Evolutionary conservation across 2,329 filamentous ascomycete genomes (phyloP).

Genomic region (Curvularia verruculosa): DNA sequence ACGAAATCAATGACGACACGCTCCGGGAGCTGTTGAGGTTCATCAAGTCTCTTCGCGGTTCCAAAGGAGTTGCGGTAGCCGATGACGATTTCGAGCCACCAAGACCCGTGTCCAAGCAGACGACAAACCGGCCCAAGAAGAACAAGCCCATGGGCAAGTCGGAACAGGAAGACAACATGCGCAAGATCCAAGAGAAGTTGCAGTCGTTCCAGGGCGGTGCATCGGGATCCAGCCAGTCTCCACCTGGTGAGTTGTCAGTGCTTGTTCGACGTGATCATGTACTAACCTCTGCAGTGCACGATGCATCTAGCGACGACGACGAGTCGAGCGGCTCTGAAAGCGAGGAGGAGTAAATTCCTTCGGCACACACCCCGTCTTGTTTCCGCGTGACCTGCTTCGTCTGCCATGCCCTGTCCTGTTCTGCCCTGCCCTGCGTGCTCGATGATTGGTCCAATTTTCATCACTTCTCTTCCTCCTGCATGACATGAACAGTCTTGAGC

Average conservation of each 20-base stretch:
- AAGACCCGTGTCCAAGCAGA: slow-evolving; percentile 44
- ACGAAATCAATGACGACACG: slow-evolving; percentile 61
- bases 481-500: slow-evolving; percentile 15
- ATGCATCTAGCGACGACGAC: slow-evolving; percentile 58
- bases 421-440: slow-evolving; percentile 8
- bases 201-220: slow-evolving; percentile 47
- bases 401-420: slow-evolving; percentile 5
- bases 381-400: slow-evolving; percentile 20
- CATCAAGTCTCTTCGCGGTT: slow-evolving; percentile 54
- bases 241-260: slow-evolving; percentile 44
- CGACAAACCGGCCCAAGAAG: slow-evolving; percentile 66
- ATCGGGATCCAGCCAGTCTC: slow-evolving; percentile 55
- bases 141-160: slow-evolving; percentile 78
- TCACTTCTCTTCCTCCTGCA: slow-evolving; percentile 15
- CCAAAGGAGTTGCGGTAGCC: slow-evolving; percentile 43
- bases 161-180: slow-evolving; percentile 72
- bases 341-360: slow-evolving; percentile 49
- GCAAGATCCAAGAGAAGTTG: slow-evolving; percentile 66
- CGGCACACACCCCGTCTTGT: slow-evolving; percentile 4
- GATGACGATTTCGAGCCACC: slow-evolving; percentile 59
- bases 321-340: slow-evolving; percentile 60
- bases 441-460: slow-evolving; percentile 11
- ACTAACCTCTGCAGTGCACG: slow-evolving; percentile 41
- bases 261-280: slow-evolving; percentile 10
- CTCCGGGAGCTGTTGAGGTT: slow-evolving; percentile 63